Conservation (phyloP, 345 rosid genomes). For the Conringia planisiliqua region DNA sequence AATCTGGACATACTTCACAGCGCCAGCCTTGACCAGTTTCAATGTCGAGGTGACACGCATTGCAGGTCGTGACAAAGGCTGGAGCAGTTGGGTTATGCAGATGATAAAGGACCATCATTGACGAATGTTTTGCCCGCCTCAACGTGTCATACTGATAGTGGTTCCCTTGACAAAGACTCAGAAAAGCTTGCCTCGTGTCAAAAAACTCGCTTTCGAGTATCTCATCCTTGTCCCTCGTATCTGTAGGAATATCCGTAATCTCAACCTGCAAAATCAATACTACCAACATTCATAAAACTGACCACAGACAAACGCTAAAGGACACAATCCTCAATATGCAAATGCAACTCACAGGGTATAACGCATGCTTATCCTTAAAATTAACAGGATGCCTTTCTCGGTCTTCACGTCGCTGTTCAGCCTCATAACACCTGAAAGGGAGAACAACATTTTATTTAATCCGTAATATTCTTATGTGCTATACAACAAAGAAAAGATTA, state of each 20-base stretch:
- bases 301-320: conserved; percentile 3
- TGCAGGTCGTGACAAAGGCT: conserved; percentile 94
- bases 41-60: conserved; percentile 84
- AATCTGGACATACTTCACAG: conserved; percentile 97
- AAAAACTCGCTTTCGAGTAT: conserved; percentile 99
- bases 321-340: conserved; percentile 14
- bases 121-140: conserved; percentile 98
- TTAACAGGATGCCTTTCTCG: conserved; percentile 87
- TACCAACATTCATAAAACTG: background rate
- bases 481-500: background rate
- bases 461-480: background rate
- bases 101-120: conserved; percentile 99
- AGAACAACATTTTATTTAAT: conserved; percentile 1
- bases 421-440: conserved; percentile 73
- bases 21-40: conserved; percentile 99
- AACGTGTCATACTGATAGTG: conserved; percentile 98
- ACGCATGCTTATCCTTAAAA: conserved; percentile 73
- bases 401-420: conserved; percentile 86
- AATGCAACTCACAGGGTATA: conserved; percentile 66
- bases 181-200: conserved; percentile 96
- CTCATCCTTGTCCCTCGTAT: conserved; percentile 94
- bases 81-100: conserved; percentile 99
- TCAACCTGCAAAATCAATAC: conserved; percentile 53
- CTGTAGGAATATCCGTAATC: conserved; percentile 66
- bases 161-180: conserved; percentile 99